These are phyloP conservation scores for Mucor sp. DNA, from an alignment of 371 early-diverging fungal genomes.

Conservation along the genomic window DNA sequence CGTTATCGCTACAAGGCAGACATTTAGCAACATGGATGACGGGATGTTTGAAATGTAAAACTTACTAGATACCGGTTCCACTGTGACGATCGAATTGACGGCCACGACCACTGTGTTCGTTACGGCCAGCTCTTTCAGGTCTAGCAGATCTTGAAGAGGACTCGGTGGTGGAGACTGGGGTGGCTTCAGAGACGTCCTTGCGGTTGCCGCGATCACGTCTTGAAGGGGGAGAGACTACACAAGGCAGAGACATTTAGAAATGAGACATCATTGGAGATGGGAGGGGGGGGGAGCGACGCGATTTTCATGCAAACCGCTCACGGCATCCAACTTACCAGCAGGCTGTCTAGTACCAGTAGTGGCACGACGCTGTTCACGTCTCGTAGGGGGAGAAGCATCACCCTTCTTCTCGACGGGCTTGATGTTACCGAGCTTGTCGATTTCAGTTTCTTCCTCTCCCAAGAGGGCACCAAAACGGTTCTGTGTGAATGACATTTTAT, in stretches of 20 bases:
- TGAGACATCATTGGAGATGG: neutral
- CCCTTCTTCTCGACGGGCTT: constrained; percentile 38
- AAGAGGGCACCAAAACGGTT: constrained; percentile 42
- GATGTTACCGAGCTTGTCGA: constrained; percentile 44
- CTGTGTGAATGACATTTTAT: constrained; percentile 28
- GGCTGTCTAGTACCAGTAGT: constrained; percentile 19
- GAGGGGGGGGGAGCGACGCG: neutral
- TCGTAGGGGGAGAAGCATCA: constrained; percentile 17
- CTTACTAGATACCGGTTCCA: constrained; percentile 64
- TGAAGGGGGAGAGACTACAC: constrained; percentile 46
- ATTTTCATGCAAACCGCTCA: neutral
- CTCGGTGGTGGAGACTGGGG: neutral
- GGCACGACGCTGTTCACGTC: constrained; percentile 21
- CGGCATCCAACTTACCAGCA: constrained; percentile 23
- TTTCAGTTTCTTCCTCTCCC: constrained; percentile 41
- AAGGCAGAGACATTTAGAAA: neutral
- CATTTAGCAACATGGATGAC: neutral
- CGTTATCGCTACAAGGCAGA: constrained; percentile 54
- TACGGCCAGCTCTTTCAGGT: constrained; percentile 21
- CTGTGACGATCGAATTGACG: constrained; percentile 80
- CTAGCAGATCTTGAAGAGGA: neutral
- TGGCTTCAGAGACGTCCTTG: constrained; percentile 15
- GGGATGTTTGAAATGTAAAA: neutral
- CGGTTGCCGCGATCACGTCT: constrained; percentile 31
- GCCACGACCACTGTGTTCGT: constrained; percentile 13